A percentile compares a stretch with the other conserved stretches of the same genome.
Evolutionary conservation across 2,329 filamentous ascomycete species (phyloP).

Genomic region (Xylariomycetidae sp.): DNA sequence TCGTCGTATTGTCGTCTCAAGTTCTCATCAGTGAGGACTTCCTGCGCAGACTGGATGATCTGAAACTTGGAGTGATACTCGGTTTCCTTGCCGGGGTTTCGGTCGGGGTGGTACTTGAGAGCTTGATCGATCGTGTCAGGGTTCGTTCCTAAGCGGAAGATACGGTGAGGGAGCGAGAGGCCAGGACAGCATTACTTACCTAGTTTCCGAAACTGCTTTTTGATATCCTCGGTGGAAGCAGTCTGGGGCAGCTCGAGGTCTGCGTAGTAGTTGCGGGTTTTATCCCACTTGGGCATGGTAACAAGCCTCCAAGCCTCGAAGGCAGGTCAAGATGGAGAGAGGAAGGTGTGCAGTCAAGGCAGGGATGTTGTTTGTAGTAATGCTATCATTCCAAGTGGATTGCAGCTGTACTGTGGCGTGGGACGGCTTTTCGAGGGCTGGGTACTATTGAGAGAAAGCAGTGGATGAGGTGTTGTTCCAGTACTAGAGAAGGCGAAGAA

Average conservation of each 20-base stretch:
- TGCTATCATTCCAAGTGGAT: constrained; percentile 13
- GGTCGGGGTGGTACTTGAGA: constrained; percentile 81
- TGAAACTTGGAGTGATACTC: constrained; percentile 82
- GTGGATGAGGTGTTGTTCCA: too few relatives aligned
- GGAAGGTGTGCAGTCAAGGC: constrained; percentile 4
- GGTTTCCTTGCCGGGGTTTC: constrained; percentile 76
- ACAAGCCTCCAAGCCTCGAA: too few relatives aligned
- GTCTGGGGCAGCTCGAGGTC: constrained; percentile 69
- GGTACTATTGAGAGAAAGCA: too few relatives aligned
- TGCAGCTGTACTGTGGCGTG: too few relatives aligned
- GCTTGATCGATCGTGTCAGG: too few relatives aligned
- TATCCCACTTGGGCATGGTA: constrained; percentile 65
- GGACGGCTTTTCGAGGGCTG: too few relatives aligned
- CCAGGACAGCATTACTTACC: too few relatives aligned
- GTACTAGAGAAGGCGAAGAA: too few relatives aligned
- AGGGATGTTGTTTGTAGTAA: neutral
- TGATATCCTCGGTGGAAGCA: constrained; percentile 71
- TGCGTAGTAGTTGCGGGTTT: constrained; percentile 75
- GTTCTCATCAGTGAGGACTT: constrained; percentile 56
- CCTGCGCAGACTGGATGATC: constrained; percentile 79
- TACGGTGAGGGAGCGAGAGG: neutral
- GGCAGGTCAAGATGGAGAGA: constrained; percentile 6
- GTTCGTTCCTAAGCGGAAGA: neutral
- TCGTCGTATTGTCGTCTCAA: constrained; percentile 51
- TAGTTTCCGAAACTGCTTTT: constrained; percentile 81